These are phyloP conservation scores for Herpetomonas tarakana DNA, from an alignment of 208 protist genomes.

Conservation along the genomic window DNA sequence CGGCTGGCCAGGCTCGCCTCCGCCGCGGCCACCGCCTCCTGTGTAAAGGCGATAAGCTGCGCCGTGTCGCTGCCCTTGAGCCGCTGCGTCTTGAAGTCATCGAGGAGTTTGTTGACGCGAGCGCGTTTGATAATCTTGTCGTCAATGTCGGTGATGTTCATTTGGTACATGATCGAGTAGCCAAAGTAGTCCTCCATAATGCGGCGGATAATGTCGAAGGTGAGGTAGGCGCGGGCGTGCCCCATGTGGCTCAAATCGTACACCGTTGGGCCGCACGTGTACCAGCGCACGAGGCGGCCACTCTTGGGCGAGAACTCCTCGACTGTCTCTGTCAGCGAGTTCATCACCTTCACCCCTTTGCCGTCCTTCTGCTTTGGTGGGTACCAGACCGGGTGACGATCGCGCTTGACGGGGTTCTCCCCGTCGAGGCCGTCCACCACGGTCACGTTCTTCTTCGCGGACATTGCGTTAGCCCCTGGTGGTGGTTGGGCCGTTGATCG, in stretches of 20 bases:
- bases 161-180: constrained; percentile 90
- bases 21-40: constrained; percentile 37
- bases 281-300: constrained; percentile 86
- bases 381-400: constrained; percentile 79
- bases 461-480: background rate
- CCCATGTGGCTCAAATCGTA: constrained; percentile 98
- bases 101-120: constrained; percentile 85
- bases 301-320: constrained; percentile 68
- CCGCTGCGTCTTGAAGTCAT: constrained; percentile 54
- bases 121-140: constrained; percentile 99
- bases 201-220: constrained; percentile 97
- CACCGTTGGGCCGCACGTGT: constrained; percentile 98
- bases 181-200: constrained; percentile 97
- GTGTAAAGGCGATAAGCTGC: constrained; percentile 49
- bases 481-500: background rate
- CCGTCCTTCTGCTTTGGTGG: constrained; percentile 36
- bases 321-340: constrained; percentile 82
- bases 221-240: constrained; percentile 98
- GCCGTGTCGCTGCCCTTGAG: constrained; percentile 16
- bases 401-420: constrained; percentile 38
- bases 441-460: background rate
- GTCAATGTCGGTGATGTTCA: constrained; percentile 99
- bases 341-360: constrained; percentile 52
- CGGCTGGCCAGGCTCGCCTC: constrained; percentile 25
- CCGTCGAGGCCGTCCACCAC: constrained; percentile 37